Conservation (phyloP, 768 basidiomycete species). For the Suillus sp. region DNA sequence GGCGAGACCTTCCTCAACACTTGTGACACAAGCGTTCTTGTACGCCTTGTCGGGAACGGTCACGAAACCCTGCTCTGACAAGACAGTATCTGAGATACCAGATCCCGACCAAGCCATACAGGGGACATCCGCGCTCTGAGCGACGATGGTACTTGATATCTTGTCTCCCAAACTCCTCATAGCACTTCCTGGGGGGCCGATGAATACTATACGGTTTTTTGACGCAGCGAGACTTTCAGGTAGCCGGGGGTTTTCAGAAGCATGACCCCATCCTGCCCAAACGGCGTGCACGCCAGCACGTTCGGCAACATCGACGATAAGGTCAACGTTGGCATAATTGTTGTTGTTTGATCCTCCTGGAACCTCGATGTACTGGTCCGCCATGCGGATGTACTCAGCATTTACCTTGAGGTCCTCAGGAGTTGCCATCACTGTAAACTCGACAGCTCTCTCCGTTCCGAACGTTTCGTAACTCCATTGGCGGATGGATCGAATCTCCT, state of each 20-base stretch:
- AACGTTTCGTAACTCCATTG: slow-evolving; percentile 99
- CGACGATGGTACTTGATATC: slow-evolving; percentile 99
- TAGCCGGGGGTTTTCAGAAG: slow-evolving; percentile 96
- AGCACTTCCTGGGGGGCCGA: slow-evolving; percentile 97
- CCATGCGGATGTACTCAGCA: slow-evolving; percentile 99
- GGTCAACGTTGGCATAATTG: slow-evolving; percentile 99
- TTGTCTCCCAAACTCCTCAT: slow-evolving; percentile 99
- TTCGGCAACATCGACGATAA: slow-evolving; percentile 98
- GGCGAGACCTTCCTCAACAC: slow-evolving; percentile 82
- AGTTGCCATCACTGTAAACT: slow-evolving; percentile 99
- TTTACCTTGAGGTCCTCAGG: slow-evolving; percentile 99
- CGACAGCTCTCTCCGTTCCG: slow-evolving; percentile 92
- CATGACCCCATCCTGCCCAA: slow-evolving; percentile 99
- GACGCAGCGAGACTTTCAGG: slow-evolving; percentile 92
- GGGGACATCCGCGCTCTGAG: slow-evolving; percentile 93
- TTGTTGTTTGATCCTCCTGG: slow-evolving; percentile 99
- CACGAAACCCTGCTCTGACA: slow-evolving; percentile 88
- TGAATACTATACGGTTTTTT: slow-evolving; percentile 97
- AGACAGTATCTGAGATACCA: slow-evolving; percentile 83
- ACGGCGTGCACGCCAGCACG: slow-evolving; percentile 97
- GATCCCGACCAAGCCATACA: slow-evolving; percentile 99
- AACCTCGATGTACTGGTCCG: slow-evolving; percentile 98
- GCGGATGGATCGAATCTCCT: slow-evolving; percentile 97
- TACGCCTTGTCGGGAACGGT: slow-evolving; percentile 94
- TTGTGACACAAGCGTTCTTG: slow-evolving; percentile 81